phyloP scores from a whole-genome alignment of 2,329 filamentous ascomycete species.

The Alternaria sp. region DNA sequence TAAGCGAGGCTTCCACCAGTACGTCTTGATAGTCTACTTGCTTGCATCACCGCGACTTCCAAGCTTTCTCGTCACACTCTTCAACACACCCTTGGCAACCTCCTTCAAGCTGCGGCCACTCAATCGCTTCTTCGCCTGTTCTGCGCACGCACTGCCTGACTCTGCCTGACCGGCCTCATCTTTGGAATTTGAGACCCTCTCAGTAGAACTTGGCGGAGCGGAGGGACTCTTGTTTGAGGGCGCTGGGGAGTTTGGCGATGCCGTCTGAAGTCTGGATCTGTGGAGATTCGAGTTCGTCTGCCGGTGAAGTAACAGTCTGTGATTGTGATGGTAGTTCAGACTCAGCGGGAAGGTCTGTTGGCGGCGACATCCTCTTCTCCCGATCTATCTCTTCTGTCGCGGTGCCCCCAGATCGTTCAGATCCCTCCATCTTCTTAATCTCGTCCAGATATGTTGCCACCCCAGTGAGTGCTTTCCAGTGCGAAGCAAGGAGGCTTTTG shows the following conservation, averaged over 20 bases:
- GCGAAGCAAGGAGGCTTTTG: too few relatives aligned
- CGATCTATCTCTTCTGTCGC: not conserved
- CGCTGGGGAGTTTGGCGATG: too few relatives aligned
- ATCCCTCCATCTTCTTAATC: not conserved
- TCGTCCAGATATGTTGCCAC: too few relatives aligned
- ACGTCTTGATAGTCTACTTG: not conserved
- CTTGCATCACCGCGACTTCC: not conserved
- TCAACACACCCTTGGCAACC: not conserved
- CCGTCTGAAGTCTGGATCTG: fast-evolving
- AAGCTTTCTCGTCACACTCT: not conserved
- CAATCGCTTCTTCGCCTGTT: not conserved
- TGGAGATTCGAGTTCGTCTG: not conserved
- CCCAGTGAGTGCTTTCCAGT: too few relatives aligned
- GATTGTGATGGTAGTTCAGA: not conserved
- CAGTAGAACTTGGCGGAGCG: too few relatives aligned
- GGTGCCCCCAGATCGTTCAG: not conserved
- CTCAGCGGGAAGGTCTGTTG: fast-evolving
- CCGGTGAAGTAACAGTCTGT: not conserved
- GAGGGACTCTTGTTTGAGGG: too few relatives aligned
- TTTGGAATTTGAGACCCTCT: too few relatives aligned
- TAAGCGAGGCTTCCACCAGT: not conserved
- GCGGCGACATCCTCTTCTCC: not conserved
- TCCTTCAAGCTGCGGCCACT: not conserved
- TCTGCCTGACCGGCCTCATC: not conserved
- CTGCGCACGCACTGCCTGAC: not conserved